Percentiles rank a stretch among this genome's conserved stretches.
Evolutionary conservation across 441 rosid species (phyloP).

Genomic region (Erysimum cheiri): DNA sequence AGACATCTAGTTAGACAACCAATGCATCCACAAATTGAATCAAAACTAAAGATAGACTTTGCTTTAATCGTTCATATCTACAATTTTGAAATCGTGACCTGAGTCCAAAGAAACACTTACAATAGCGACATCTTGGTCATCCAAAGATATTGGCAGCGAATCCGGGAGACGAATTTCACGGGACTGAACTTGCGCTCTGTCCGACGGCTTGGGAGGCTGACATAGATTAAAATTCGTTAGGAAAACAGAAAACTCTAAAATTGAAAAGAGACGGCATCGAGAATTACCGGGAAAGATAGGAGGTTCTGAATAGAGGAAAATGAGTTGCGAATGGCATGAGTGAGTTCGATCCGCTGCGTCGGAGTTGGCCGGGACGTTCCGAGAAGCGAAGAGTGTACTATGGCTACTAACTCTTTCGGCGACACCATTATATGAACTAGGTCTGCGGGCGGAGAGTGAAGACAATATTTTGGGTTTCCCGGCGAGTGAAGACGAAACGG

Average conservation of each 20-base stretch:
- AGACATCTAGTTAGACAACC: not conserved
- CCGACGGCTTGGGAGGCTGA: slow-evolving; percentile 79
- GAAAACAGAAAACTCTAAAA: not conserved
- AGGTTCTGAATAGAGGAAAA: slow-evolving; percentile 68
- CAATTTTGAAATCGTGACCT: not conserved
- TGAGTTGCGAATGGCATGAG: slow-evolving; percentile 76
- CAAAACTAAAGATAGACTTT: not conserved
- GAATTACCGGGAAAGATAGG: slow-evolving; percentile 68
- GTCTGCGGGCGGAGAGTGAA: not conserved
- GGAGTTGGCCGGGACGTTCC: slow-evolving; percentile 75
- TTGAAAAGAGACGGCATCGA: not conserved
- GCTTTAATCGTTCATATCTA: not conserved
- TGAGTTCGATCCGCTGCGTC: slow-evolving; percentile 74
- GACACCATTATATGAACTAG: slow-evolving; percentile 57
- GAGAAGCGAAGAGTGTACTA: slow-evolving; percentile 77
- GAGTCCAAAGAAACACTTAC: slow-evolving; percentile 52
- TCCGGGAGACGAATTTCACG: slow-evolving; percentile 89
- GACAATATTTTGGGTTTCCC: not conserved
- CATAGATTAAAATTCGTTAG: slow-evolving; percentile 9
- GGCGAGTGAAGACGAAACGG: not conserved
- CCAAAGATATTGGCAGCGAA: slow-evolving; percentile 77
- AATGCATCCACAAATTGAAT: slow-evolving; percentile 2
- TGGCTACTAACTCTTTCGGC: slow-evolving; percentile 73
- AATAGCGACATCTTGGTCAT: slow-evolving; percentile 87
- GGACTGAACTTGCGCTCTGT: slow-evolving; percentile 80